Conservation (phyloP, 2,329 filamentous ascomycete species). For the Rutstroemia sp. region DNA sequence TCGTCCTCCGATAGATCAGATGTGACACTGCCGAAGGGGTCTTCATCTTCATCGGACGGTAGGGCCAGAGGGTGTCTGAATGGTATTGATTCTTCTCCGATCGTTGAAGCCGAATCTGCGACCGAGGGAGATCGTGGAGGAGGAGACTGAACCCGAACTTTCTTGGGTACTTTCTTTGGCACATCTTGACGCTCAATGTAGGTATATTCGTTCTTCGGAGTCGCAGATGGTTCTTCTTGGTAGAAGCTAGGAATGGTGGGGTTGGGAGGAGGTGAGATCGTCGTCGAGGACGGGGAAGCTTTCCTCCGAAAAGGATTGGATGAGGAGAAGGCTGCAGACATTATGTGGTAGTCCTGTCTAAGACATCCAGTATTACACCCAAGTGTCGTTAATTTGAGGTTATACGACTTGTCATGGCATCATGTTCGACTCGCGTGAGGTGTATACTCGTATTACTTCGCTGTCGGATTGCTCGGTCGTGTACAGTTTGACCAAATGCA, state of each 20-base stretch:
- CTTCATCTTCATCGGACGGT: slow-evolving; percentile 25
- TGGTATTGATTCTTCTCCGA: slow-evolving; percentile 19
- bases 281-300: slow-evolving; percentile 11
- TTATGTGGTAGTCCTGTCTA: slow-evolving; percentile 13
- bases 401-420: slow-evolving; percentile 5
- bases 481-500: not conserved
- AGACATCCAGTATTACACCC: slow-evolving; percentile 12
- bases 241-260: slow-evolving; percentile 11
- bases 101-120: slow-evolving; percentile 41
- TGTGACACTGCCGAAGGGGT: slow-evolving; percentile 27
- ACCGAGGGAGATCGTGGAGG: slow-evolving; percentile 44
- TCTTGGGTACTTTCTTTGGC: slow-evolving; percentile 40
- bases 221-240: slow-evolving; percentile 3
- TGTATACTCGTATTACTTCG: not conserved
- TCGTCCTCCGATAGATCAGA: slow-evolving; percentile 28
- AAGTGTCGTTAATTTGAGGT: slow-evolving; percentile 3
- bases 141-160: slow-evolving; percentile 59
- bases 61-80: slow-evolving; percentile 23
- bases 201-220: slow-evolving; percentile 10
- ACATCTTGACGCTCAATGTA: slow-evolving; percentile 8
- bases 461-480: slow-evolving; percentile 9
- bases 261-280: slow-evolving; percentile 11
- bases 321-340: slow-evolving; percentile 25
- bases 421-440: too few relatives aligned
- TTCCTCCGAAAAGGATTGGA: slow-evolving; percentile 31